Base-by-base conservation (phyloP, 805 yeast genomes). In the Candida anglica region DNA sequence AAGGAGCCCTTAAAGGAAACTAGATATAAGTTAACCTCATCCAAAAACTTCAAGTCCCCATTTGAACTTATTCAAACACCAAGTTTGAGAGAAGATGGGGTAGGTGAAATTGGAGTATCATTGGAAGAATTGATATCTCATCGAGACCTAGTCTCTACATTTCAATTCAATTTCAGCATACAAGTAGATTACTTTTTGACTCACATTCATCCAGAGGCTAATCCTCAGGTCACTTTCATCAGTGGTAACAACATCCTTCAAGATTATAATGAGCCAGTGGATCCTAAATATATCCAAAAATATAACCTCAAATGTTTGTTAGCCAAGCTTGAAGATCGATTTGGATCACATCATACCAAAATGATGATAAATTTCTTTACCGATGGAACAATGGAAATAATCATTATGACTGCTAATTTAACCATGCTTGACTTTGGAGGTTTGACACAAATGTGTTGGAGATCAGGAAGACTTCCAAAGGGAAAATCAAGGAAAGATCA, bases 371-470 rank as follows among this genome's bases (percentile, higher is more conserved):
- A 81, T 46, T 58, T 71, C 37, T 77, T 64, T 45, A 49, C 49
- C 2, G 74, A 73, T 40, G 60, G 58, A 13, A 53, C 69, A 0
- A 52, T 69, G 20, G 78, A 74, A 46, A 52, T 82, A 0, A 75
- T 74, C 15, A 58, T 81, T 16, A 74, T 80, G 52, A 75, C 86
- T 1, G 69, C 74, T 50, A 82, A 82, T 51, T 49, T 80, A 34
- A 76, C 80, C 1, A 52, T 53, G 22, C 48, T 69, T 0, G 89
- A 82, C 51, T 69, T 76, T 32, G 58, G 60, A 4, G 66, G 69
- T 1, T 75, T 81, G 36, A 80, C 83, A 5, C 87, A 81, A 47
- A 77, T 79, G 66, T 58, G 73, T 20, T 81, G 88, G 88, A 53
- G 67, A 21, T 72, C 83, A 6, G 86, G 83, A 1, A 47, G 52